These are phyloP conservation scores for Primulina eburnea DNA, from an alignment of 257 asterid species.

Conservation along the genomic window DNA sequence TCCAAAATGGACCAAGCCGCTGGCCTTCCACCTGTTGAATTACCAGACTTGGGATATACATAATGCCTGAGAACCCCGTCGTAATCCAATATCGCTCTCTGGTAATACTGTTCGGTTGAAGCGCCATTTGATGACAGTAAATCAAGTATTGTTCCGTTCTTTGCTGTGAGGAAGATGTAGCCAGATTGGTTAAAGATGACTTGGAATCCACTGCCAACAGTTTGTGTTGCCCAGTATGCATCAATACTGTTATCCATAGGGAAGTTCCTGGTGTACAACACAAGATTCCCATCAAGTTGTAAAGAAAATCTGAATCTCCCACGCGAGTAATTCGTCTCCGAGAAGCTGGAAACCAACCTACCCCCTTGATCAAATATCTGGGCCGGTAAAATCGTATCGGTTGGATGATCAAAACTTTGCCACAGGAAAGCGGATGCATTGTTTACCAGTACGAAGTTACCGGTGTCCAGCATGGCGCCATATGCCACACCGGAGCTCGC, in stretches of 20 bases:
- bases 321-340: conserved; percentile 26
- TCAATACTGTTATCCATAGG: conserved; percentile 12
- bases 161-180: not conserved
- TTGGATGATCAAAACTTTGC: conserved; percentile 33
- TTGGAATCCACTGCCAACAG: not conserved
- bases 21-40: conserved; percentile 22
- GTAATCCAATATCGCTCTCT: conserved; percentile 32
- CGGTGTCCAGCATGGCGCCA: conserved; percentile 41
- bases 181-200: conserved; percentile 30
- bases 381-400: conserved; percentile 42
- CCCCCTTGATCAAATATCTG: conserved; percentile 22
- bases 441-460: conserved; percentile 34
- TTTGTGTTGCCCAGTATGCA: conserved; percentile 22
- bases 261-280: conserved; percentile 25
- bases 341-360: conserved; percentile 30
- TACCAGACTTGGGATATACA: conserved; percentile 23
- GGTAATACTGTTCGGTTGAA: conserved; percentile 8
- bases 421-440: conserved; percentile 23
- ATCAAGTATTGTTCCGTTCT: not conserved
- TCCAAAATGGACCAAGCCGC: conserved; percentile 20
- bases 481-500: conserved; percentile 16
- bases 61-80: conserved; percentile 47
- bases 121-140: not conserved
- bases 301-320: conserved; percentile 38
- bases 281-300: conserved; percentile 37